Conservation (phyloP, 768 basidiomycete species). For the Postia placenta region DNA sequence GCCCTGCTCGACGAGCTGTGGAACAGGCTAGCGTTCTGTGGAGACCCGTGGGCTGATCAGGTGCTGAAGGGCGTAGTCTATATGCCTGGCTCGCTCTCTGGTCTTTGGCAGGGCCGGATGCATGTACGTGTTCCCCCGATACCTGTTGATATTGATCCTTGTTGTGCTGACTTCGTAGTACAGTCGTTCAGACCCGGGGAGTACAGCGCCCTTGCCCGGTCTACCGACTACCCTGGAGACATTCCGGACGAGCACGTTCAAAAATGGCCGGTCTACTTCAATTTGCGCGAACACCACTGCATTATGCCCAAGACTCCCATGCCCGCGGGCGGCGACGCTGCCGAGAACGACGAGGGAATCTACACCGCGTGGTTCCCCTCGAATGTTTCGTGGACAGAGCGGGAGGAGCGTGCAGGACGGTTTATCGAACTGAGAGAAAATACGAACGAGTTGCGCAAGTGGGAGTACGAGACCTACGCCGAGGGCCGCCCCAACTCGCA, state of each 20-base stretch:
- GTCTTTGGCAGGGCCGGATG: slow-evolving; percentile 60
- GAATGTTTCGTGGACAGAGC: slow-evolving; percentile 9
- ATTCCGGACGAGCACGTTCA: slow-evolving; percentile 17
- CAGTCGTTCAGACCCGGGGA: too few species aligned
- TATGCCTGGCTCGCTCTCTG: slow-evolving; percentile 44
- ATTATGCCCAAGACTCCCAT: slow-evolving; percentile 33
- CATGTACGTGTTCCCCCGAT: slow-evolving; percentile 38
- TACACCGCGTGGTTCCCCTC: slow-evolving; percentile 35
- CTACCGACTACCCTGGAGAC: slow-evolving; percentile 16
- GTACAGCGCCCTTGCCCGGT: slow-evolving; percentile 22
- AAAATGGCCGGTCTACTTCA: slow-evolving; percentile 48
- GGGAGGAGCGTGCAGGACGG: neutral
- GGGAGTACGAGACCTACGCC: slow-evolving; percentile 36
- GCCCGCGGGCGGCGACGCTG: slow-evolving; percentile 12
- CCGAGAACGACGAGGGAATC: slow-evolving; percentile 30
- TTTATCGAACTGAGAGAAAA: slow-evolving; percentile 1
- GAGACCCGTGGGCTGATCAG: slow-evolving; percentile 26
- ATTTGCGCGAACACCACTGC: slow-evolving; percentile 49
- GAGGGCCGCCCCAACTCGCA: slow-evolving; percentile 35
- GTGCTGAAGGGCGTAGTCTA: slow-evolving; percentile 32
- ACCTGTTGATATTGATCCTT: too few species aligned
- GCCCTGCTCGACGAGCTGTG: slow-evolving; percentile 50
- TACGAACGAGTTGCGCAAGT: neutral
- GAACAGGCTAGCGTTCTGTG: slow-evolving; percentile 46
- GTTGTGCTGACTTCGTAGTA: too few species aligned